phyloP scores from a whole-genome alignment of 768 basidiomycete genomes.

The Mycena venus region DNA sequence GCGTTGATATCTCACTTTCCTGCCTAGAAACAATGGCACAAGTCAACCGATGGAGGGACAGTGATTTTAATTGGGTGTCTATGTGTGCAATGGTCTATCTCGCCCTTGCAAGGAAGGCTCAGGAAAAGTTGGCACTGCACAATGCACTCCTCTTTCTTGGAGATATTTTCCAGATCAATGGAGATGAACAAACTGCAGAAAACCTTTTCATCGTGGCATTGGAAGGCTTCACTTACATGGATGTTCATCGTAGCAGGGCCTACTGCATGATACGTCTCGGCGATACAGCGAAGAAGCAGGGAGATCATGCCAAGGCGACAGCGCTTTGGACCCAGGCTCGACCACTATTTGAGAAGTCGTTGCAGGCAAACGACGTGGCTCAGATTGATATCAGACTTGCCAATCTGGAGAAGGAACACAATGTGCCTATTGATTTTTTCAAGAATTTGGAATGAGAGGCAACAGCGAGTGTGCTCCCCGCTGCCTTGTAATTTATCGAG shows the following conservation, averaged over 20 bases:
- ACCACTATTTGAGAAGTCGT: conserved; percentile 3
- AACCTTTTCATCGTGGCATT: neutral
- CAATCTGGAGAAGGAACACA: too few species aligned
- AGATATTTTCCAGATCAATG: neutral
- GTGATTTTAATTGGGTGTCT: neutral
- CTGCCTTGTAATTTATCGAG: too few species aligned
- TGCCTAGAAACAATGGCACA: neutral
- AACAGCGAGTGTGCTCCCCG: too few species aligned
- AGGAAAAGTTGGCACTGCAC: neutral
- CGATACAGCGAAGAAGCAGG: neutral
- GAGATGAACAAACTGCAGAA: neutral
- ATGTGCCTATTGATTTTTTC: too few species aligned
- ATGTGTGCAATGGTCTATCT: neutral
- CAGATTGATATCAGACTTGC: neutral
- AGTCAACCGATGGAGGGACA: neutral
- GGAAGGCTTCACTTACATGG: neutral
- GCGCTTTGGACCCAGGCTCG: neutral
- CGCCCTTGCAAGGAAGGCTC: neutral
- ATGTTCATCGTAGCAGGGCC: neutral
- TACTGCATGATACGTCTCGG: neutral
- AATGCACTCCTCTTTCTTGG: neutral
- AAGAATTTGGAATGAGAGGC: too few species aligned
- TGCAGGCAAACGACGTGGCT: neutral
- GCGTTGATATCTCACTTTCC: neutral
- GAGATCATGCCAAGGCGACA: neutral